Percentiles rank a stretch among this genome's conserved stretches.
Conservation (phyloP, 1,284 basidiomycete genomes). For the Rugosomyces carneus region DNA sequence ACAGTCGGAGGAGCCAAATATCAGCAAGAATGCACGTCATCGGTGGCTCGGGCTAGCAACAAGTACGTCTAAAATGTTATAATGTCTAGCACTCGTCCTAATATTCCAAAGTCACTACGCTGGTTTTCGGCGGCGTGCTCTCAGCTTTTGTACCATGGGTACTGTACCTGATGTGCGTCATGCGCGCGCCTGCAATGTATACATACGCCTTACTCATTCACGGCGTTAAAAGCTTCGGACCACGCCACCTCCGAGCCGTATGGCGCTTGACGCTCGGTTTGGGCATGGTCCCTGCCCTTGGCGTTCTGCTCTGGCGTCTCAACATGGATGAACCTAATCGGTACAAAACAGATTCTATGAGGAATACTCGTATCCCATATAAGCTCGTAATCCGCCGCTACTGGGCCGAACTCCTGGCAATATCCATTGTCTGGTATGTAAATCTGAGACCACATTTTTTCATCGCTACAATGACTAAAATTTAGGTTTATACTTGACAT, state of each 20-base stretch:
- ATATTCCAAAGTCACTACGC: slow-evolving; percentile 71
- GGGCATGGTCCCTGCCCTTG: slow-evolving; percentile 75
- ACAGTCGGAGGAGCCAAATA: slow-evolving; percentile 77
- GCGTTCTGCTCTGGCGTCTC: slow-evolving; percentile 83
- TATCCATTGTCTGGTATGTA: slow-evolving; percentile 66
- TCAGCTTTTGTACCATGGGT: slow-evolving; percentile 81
- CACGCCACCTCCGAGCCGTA: slow-evolving; percentile 74
- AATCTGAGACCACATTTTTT: background rate
- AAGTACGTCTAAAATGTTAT: slow-evolving; percentile 38
- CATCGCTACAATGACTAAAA: background rate
- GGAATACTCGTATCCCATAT: slow-evolving; percentile 70
- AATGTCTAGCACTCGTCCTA: slow-evolving; percentile 8
- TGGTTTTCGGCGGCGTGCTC: slow-evolving; percentile 84
- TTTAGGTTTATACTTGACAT: slow-evolving; percentile 78
- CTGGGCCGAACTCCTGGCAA: slow-evolving; percentile 61
- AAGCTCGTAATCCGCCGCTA: slow-evolving; percentile 77
- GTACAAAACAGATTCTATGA: slow-evolving; percentile 75
- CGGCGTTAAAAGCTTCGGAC: slow-evolving; percentile 71
- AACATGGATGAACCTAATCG: slow-evolving; percentile 77
- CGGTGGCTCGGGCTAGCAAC: slow-evolving; percentile 83
- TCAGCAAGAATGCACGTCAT: slow-evolving; percentile 77
- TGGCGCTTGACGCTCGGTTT: slow-evolving; percentile 89
- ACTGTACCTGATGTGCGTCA: slow-evolving; percentile 80
- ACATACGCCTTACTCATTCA: too few species aligned
- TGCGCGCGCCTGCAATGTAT: too few species aligned